These are phyloP conservation scores for Kodamaea sp. DNA, from an alignment of 1,139 yeast genomes.

Conservation along the genomic window DNA sequence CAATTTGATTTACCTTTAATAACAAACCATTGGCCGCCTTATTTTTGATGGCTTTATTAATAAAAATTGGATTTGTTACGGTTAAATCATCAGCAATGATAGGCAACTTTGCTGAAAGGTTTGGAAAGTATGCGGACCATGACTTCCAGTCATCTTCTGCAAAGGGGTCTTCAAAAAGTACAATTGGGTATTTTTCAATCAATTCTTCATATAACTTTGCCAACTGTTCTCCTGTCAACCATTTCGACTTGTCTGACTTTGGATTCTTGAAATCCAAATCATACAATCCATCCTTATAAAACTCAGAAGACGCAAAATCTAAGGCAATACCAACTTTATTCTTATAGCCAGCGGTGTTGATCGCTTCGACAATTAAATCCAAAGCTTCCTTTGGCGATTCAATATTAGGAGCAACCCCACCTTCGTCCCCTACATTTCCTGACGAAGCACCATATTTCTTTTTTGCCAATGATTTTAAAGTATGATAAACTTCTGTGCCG, in stretches of 20 bases:
- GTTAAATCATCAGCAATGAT: constrained; percentile 7
- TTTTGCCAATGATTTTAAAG: constrained; percentile 6
- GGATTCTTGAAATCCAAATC: constrained; percentile 9
- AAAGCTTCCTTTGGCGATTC: constrained; percentile 5
- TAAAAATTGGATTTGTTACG: constrained; percentile 3
- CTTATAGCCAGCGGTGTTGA: constrained; percentile 4
- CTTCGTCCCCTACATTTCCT: constrained; percentile 8
- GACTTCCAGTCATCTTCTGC: constrained; percentile 17
- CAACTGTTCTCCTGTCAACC: constrained; percentile 7
- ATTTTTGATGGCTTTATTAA: constrained; percentile 4
- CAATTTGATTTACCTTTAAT: constrained; percentile 10
- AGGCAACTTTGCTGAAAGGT: background rate
- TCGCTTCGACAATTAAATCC: constrained; percentile 5
- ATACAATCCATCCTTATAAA: constrained; percentile 6
- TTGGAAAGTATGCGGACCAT: constrained; percentile 3
- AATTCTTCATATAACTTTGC: constrained; percentile 5
- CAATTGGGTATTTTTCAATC: constrained; percentile 5
- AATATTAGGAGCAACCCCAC: constrained; percentile 8
- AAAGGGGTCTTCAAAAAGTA: constrained; percentile 13
- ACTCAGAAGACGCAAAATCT: constrained; percentile 7
- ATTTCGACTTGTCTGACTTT: constrained; percentile 5
- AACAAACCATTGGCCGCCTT: constrained; percentile 9
- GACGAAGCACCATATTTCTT: constrained; percentile 6
- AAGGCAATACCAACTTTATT: constrained; percentile 5
- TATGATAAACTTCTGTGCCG: constrained; percentile 8